Conservation (phyloP, 1,139 yeast species). For the Pichia sp. region DNA sequence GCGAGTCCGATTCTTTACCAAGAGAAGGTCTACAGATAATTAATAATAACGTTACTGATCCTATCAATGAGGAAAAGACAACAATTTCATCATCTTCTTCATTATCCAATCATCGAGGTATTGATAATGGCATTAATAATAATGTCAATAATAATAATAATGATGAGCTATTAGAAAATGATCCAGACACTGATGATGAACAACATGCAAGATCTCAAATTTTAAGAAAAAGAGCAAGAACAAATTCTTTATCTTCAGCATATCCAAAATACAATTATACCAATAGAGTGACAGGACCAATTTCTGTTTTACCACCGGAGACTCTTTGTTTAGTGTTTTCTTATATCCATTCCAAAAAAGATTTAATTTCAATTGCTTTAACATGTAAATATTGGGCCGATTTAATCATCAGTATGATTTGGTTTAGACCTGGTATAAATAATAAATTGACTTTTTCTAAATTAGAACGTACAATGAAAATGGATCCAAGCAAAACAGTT, state of each 20-base stretch:
- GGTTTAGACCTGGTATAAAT: constrained; percentile 87
- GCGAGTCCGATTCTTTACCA: no score
- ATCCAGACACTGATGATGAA: constrained; percentile 29
- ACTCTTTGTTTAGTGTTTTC: constrained; percentile 66
- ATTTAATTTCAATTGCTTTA: constrained; percentile 60
- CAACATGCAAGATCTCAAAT: constrained; percentile 26
- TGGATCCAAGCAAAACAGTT: constrained; percentile 43
- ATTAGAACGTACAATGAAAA: constrained; percentile 49
- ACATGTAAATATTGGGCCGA: constrained; percentile 83
- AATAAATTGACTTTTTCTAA: constrained; percentile 43
- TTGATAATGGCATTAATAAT: neutral
- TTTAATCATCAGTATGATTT: constrained; percentile 70
- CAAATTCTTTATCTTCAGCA: constrained; percentile 17
- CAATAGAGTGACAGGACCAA: constrained; percentile 17
- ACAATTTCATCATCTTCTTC: constrained; percentile 2
- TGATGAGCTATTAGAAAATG: constrained; percentile 20
- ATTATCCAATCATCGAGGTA: neutral
- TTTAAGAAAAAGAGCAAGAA: constrained; percentile 21
- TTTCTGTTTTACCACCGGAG: constrained; percentile 65
- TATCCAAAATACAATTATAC: constrained; percentile 6
- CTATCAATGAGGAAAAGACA: neutral
- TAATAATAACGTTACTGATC: neutral
- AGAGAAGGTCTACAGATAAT: neutral
- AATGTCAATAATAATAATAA: constrained; percentile 9
- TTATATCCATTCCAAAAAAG: constrained; percentile 54